A percentile compares a stretch with the other conserved stretches of the same genome.
These are phyloP conservation scores for Podospora fimiseda DNA, from an alignment of 495 filamentous ascomycete genomes.

Conservation along the genomic window DNA sequence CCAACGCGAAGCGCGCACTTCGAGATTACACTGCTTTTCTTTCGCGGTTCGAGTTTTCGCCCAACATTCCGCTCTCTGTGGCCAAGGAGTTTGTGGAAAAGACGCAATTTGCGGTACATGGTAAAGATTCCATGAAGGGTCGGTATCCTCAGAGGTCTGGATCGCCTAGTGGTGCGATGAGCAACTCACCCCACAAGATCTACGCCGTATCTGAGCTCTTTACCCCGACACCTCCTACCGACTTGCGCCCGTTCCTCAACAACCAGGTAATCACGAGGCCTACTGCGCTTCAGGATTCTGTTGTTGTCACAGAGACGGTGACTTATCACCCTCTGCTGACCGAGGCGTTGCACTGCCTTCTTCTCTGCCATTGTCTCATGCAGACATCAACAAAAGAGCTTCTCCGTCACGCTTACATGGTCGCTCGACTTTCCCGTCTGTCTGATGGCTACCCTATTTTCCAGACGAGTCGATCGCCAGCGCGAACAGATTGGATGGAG, in stretches of 20 bases:
- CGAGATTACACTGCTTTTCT: constrained; percentile 65
- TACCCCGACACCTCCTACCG: constrained; percentile 45
- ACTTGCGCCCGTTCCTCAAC: constrained; percentile 52
- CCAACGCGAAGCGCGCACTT: constrained; percentile 66
- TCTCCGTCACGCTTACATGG: constrained; percentile 71
- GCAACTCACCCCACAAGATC: constrained; percentile 17
- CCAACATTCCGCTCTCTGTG: constrained; percentile 56
- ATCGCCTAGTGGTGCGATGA: background rate
- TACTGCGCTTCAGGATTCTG: constrained; percentile 11
- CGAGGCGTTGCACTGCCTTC: constrained; percentile 65
- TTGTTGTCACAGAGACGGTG: constrained; percentile 52
- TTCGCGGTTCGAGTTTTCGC: constrained; percentile 68
- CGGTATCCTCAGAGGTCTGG: background rate
- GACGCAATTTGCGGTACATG: constrained; percentile 54
- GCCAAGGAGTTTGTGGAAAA: constrained; percentile 62
- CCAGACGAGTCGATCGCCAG: constrained; percentile 62
- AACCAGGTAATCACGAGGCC: constrained; percentile 27
- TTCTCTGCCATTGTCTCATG: constrained; percentile 65
- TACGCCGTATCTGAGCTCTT: constrained; percentile 52
- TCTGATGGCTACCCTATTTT: constrained; percentile 77
- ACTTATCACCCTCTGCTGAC: constrained; percentile 75
- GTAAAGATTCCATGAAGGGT: no score
- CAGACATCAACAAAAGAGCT: constrained; percentile 70
- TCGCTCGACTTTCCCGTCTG: constrained; percentile 62
- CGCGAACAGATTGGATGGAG: constrained; percentile 74